phyloP scores from a whole-genome alignment of 75 land plant genomes.

The Larix kaempferi region DNA sequence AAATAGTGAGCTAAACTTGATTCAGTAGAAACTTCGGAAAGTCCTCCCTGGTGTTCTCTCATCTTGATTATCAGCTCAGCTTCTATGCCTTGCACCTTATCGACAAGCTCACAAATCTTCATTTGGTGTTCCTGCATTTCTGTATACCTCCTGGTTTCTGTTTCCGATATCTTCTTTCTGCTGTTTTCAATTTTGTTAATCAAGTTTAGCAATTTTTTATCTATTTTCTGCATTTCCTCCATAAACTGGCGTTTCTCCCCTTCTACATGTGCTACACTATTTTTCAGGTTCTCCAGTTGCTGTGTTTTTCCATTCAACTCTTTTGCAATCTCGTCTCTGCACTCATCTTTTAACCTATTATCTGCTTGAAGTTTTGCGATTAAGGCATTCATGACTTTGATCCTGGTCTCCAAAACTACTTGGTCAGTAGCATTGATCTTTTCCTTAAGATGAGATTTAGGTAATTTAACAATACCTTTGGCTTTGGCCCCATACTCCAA shows the following conservation, averaged over 20 bases:
- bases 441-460: slow-evolving; percentile 34
- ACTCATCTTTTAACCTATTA: slow-evolving; percentile 22
- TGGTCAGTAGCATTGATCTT: slow-evolving; percentile 3
- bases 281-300: slow-evolving; percentile 19
- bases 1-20: not conserved
- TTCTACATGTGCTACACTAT: slow-evolving; percentile 13
- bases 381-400: slow-evolving; percentile 25
- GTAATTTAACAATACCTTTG: slow-evolving; percentile 40
- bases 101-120: not conserved
- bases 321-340: slow-evolving; percentile 15
- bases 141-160: slow-evolving; percentile 1
- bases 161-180: slow-evolving; percentile 4
- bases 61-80: slow-evolving; percentile 4
- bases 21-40: not conserved
- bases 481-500: slow-evolving; percentile 49
- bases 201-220: slow-evolving; percentile 7
- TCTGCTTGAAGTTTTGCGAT: slow-evolving; percentile 31
- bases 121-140: slow-evolving; percentile 6
- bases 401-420: slow-evolving; percentile 30
- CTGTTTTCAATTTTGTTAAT: slow-evolving; percentile 10
- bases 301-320: slow-evolving; percentile 20
- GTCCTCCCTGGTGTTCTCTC: not conserved
- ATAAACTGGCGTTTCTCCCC: slow-evolving; percentile 11
- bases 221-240: slow-evolving; percentile 4
- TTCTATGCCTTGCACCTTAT: slow-evolving; percentile 6